Evolutionary conservation across 1,284 basidiomycete species (phyloP), one percentile per base, ranked within the genome.

Genomic region (Ustilago nuda): DNA sequence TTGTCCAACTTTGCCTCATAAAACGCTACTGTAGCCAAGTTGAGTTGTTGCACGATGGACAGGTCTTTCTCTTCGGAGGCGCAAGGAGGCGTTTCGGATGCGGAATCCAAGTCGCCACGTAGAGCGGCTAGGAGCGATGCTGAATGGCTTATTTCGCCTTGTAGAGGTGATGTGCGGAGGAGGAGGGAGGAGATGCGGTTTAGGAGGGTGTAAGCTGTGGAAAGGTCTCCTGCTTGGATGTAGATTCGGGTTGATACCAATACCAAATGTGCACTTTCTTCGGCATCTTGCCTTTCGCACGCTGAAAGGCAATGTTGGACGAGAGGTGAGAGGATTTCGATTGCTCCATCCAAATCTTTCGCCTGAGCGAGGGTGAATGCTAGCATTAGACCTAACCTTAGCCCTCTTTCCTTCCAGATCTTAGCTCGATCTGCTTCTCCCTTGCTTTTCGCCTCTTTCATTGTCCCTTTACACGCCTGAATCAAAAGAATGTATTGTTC

Each of bases 1-100:
- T n/a, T 12, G 51, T 73, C 64, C 12, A 79, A 56, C 3, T 62
- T 37, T 8, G 63, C 72, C 1, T 35, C 35, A 61, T 78, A 78
- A 58, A 78, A 78, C 3, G 8, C 4, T 8, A 48, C 15, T 23
- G 75, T 61, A 6, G 61, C 68, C 11, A 3, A 2, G 17, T 73
- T 68, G 55, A 68, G 66, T 2, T 35, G 4, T 9, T 36, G 17
- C 46, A 41, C 41, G 0, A 45, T 56, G 52, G 48, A n/a, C 39
- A 41, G 0, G 12, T 41, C 15, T 19, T 9, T 6, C 4, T 50
- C 30, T 3, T n/a, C 17, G 45, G 19, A 19, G 58, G 15, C 50
- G 35, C 41, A 4, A 55, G n/a, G 33, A 46, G 3, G 32, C 54
- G 30, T 15, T n/a, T 2, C 41, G 17, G 66, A 55, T 19, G 41